Evolutionary conservation across 2,329 filamentous ascomycete genomes (phyloP).

Genomic region (Fusarium sambucinum): DNA sequence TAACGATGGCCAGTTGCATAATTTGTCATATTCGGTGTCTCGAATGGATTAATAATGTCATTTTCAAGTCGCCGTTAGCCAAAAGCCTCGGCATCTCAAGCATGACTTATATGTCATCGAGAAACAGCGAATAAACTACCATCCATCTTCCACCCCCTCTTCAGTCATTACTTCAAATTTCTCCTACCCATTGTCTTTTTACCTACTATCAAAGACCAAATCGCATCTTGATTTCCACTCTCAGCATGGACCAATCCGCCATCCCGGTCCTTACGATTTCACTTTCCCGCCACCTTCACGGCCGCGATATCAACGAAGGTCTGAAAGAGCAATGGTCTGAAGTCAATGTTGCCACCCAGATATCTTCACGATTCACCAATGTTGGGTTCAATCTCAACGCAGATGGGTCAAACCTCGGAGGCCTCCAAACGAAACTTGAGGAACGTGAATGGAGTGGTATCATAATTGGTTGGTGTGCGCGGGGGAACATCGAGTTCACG

Average conservation of each 20-base stretch:
- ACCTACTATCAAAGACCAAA: too few species aligned
- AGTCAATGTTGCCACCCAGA: background rate
- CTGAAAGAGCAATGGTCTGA: slow-evolving; percentile 17
- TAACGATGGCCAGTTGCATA: rapidly evolving
- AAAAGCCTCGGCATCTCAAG: background rate
- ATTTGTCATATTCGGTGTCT: background rate
- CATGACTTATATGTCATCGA: background rate
- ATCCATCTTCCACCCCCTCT: rapidly evolving
- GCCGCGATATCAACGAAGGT: background rate
- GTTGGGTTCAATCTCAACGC: slow-evolving; percentile 18
- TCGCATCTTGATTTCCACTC: too few species aligned
- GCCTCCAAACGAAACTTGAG: rapidly evolving
- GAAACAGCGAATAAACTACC: too few species aligned
- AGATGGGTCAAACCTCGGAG: background rate
- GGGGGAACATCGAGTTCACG: slow-evolving; percentile 14
- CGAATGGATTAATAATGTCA: background rate
- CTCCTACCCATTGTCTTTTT: too few species aligned
- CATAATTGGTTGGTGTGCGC: slow-evolving; percentile 19
- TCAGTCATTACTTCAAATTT: too few species aligned
- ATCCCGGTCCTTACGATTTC: slow-evolving; percentile 15
- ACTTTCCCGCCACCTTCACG: slow-evolving; percentile 12
- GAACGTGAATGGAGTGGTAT: slow-evolving; percentile 4
- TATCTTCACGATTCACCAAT: slow-evolving; percentile 9
- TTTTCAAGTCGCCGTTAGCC: background rate
- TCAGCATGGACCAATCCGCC: background rate